Percentiles rank a stretch among this genome's conserved stretches.
Evolutionary conservation across 176 grass and related monocot species (phyloP).

Genomic region (Aegilops umbellulata): DNA sequence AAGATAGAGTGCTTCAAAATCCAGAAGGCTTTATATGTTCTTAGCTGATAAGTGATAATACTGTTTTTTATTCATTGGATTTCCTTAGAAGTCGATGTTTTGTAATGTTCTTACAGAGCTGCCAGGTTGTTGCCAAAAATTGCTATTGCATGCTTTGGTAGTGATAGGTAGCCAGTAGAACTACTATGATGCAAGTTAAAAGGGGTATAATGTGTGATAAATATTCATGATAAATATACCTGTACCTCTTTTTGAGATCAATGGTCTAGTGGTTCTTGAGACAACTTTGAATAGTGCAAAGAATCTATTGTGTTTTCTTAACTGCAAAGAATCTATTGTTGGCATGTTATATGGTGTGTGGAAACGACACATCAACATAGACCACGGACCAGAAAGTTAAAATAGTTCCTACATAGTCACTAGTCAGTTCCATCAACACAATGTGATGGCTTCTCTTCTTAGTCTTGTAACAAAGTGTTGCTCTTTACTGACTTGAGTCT

Average conservation of each 20-base stretch:
- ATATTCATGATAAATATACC: background rate
- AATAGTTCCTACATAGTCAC: background rate
- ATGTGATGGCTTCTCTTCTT: background rate
- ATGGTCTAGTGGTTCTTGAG: background rate
- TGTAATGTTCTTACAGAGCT: background rate
- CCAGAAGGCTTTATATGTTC: background rate
- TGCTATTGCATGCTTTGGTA: slow-evolving; percentile 1
- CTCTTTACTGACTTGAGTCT: background rate
- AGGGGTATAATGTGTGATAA: background rate
- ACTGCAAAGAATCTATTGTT: background rate
- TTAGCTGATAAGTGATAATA: slow-evolving; percentile 14
- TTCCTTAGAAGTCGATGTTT: background rate
- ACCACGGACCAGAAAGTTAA: background rate
- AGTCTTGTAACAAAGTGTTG: background rate
- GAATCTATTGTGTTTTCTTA: background rate
- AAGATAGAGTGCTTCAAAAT: slow-evolving; percentile 6
- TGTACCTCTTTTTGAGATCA: background rate
- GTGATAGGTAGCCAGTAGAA: background rate
- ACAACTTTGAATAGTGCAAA: background rate
- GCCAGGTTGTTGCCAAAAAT: background rate
- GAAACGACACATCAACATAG: background rate
- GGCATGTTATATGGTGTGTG: background rate
- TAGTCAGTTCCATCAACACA: background rate
- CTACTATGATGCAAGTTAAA: background rate
- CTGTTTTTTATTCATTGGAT: background rate